Evolutionary conservation across 192 early-diverging fungal species (phyloP), one percentile per base, ranked within the genome.

Genomic region (Gonapodya sp.): DNA sequence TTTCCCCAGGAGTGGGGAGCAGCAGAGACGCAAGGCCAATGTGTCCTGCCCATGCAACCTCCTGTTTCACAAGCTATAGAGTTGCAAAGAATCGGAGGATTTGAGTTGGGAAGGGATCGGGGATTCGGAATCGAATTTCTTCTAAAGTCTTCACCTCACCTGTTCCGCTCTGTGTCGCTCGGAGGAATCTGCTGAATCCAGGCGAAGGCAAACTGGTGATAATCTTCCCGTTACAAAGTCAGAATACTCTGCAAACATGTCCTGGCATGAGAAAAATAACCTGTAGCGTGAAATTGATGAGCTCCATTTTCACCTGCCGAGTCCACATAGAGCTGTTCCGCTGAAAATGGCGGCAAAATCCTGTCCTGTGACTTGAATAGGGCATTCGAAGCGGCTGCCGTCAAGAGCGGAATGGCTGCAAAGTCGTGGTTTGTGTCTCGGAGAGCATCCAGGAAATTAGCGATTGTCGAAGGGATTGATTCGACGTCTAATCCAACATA

Each of bases 341-440:
- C 8, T 8, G 8, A 16, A 24, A 64, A 64, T 16, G 46, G 46
- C 8, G 46, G 46, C 46, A 64, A 24, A 64, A 64, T 64, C 8
- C 46, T 8, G 46, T 8, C 24, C 24, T 8, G 8, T 8, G 46
- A 64, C 24, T 64, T 64, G 8, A 64, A 24, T 24, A 64, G 46
- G 8, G 46, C 46, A 64, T 64, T 8, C 46, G 46, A 64, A 16
- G 46, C 46, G 8, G 24, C 46, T 8, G 46, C 8, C 24, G 46
- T 64, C 8, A 64, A 16, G 46, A 64, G 46, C 46, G 46, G 46
- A 24, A 64, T 24, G 46, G 46, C 46, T 8, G 46, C 46, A 24
- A 64, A 64, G 46, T 64, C 46, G 46, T 64, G 46, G 46, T 64
- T 64, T 64, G 46, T 64, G 46, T 64, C 46, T 8, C 46, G 46